Conservation (phyloP, 495 filamentous ascomycete genomes). For the Talaromyces ruber region DNA sequence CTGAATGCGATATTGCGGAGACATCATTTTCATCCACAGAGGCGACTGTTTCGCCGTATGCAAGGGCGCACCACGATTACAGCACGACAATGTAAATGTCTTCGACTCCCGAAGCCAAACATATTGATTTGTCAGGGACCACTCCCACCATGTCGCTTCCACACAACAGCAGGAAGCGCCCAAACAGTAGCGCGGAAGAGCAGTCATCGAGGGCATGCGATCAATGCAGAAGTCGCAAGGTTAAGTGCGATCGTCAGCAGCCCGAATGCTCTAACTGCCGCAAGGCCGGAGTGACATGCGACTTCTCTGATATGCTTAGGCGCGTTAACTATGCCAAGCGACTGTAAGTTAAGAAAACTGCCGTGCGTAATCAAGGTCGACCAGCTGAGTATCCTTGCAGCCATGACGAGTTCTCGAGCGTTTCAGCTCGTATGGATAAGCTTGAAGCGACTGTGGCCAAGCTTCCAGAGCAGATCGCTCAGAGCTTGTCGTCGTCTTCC, state of each 20-base stretch:
- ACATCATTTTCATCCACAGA: background rate
- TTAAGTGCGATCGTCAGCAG: constrained; percentile 21
- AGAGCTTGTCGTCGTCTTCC: background rate
- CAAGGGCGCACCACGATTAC: background rate
- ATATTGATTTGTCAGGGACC: background rate
- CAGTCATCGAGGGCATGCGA: background rate
- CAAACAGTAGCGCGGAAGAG: background rate
- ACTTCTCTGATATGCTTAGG: background rate
- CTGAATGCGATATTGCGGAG: background rate
- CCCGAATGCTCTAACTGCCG: constrained; percentile 22
- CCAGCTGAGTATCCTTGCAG: background rate
- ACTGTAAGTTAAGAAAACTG: background rate
- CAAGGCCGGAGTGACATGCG: background rate
- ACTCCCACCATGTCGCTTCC: background rate
- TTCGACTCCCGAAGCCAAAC: background rate
- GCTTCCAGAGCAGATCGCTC: background rate
- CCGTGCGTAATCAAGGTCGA: background rate
- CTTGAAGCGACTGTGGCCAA: background rate
- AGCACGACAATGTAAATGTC: background rate
- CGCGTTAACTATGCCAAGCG: background rate
- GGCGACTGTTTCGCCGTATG: background rate
- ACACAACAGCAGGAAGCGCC: background rate
- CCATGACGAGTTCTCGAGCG: constrained; percentile 1
- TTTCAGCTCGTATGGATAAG: background rate
- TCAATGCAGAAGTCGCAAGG: constrained; percentile 21